Evolutionary conservation across 306 rosid genomes (phyloP), one percentile per base, ranked within the genome.

Genomic region (Acacia acuminata): DNA sequence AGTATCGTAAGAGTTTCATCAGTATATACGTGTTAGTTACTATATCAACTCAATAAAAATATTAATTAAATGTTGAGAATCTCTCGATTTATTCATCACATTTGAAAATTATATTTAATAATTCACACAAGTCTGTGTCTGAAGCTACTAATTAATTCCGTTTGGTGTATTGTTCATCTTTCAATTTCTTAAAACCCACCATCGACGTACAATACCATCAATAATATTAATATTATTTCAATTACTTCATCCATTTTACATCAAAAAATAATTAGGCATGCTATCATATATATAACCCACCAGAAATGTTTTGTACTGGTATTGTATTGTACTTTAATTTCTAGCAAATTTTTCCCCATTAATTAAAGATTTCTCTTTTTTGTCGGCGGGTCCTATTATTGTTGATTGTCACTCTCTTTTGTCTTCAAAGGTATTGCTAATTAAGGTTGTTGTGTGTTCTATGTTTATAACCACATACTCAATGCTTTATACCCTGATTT

Each of bases 261-360:
- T 3, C 8, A 10, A 3, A 24, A 20, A 75, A 20, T 20, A 10
- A 75, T 55, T 55, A 53, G 78, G 78, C 38, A 3, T 55, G 51
- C 68, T 34, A 75, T 75, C 51, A 75, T 53, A 10, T 55, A 75
- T 53, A 10, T 55, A 75, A 34, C 20, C 66, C 51, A 75, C 78
- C 78, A 12, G n/a, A 55, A 53, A 9, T 70, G 19, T 73, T 63
- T 48, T 22, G 1, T 30, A 17, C 64, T 27, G 27, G 15, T 51
- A 73, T 48, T 30, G 4, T 16, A 50, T 50, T 27, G 17, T 30
- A 8, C 63, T 43, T 10, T 27, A 27, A 27, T 27, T 27, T 30
- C 42, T 48, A 15, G 51, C 20, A 72, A 72, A 72, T 45, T 24
- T 19, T 45, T 25, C 8, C 61, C 43, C 77, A 6, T 38, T 38